phyloP scores from a whole-genome alignment of 2,329 filamentous ascomycete genomes.

The Leptographium galeiforme region DNA sequence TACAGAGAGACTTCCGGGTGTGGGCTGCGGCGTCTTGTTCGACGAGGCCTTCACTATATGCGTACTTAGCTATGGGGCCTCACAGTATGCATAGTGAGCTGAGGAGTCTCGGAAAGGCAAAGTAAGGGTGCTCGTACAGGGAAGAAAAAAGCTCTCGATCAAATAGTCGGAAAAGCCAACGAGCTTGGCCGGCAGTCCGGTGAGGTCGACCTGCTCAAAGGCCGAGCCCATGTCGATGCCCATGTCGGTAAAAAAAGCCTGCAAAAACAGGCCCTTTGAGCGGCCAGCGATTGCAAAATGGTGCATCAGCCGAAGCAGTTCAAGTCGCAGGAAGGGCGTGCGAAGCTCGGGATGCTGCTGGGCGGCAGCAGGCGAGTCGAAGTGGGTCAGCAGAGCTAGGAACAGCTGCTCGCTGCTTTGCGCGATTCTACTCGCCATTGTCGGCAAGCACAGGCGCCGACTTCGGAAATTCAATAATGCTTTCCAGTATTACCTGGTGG shows the following conservation, averaged over 20 bases:
- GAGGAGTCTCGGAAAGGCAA: too few relatives aligned
- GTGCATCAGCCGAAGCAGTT: not conserved
- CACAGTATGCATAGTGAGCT: too few relatives aligned
- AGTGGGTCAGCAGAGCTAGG: not conserved
- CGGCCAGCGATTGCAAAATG: not conserved
- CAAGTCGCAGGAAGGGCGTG: not conserved
- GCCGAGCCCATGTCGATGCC: not conserved
- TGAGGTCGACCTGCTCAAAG: not conserved
- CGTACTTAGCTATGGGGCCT: too few relatives aligned
- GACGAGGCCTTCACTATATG: not conserved
- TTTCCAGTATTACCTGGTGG: not conserved
- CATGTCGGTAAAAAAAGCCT: not conserved
- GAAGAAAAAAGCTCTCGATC: not conserved
- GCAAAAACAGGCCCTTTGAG: not conserved
- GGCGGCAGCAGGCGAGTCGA: not conserved
- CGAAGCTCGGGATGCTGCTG: not conserved
- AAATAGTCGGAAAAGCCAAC: not conserved
- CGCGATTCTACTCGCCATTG: not conserved
- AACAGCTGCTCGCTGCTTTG: not conserved
- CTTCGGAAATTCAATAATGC: not conserved
- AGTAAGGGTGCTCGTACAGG: not conserved
- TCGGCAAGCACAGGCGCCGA: not conserved
- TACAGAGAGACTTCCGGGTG: too few relatives aligned
- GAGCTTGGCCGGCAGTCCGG: not conserved
- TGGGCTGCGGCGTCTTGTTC: too few relatives aligned